Base-by-base conservation (phyloP, 2,329 filamentous ascomycete species). In the Didymella lethalis region DNA sequence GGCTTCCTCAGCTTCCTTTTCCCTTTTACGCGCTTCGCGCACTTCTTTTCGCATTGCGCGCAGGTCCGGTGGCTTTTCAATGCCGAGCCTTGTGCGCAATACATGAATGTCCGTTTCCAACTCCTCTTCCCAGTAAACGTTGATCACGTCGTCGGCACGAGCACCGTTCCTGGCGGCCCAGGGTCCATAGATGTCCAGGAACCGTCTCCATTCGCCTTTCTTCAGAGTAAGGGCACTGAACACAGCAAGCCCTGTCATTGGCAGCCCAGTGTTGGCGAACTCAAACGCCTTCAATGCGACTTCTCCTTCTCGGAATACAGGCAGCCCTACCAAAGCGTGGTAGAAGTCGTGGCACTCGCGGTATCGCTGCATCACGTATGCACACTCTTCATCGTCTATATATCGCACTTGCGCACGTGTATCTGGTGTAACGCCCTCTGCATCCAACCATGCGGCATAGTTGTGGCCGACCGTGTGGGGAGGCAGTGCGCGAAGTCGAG, bases 361-460 rank as follows among this genome's bases (percentile, higher is more conserved):
- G 78, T 99, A 99, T 53, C 95, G 88, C 82, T 98, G 95, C 91
- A 99, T 96, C 18, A 98, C 95, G 80, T 98, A 99, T 34, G 95
- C 95, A 76, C 93, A 96, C 79, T 99, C 95, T 68, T 90, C 89
- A 74, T 98, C 89, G 77, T 98, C 93, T 62, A 99, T 93, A 80
- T 96, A 98, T 51, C 91, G 87, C 40, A 99, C 95, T 2, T 78
- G 76, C 40, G 89, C 83, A 45, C 95, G 88, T 7, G 94, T 97
- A 77, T 99, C 95, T 0, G 95, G 95, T 8, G 91, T 91, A 14
- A 99, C 94, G 61, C 92, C 91, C 78, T 99, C 95, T 45, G 91
- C 86, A 78, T 97, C 93, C n/a, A 98, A 84, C 94, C 95, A 99
- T 52, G 83, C 84, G 8, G 89, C 91, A 79, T 98, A 99, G 49